Evolutionary conservation across 1,284 basidiomycete genomes (phyloP), one percentile per base, ranked within the genome.

Genomic region (Apiotrichum domesticum): DNA sequence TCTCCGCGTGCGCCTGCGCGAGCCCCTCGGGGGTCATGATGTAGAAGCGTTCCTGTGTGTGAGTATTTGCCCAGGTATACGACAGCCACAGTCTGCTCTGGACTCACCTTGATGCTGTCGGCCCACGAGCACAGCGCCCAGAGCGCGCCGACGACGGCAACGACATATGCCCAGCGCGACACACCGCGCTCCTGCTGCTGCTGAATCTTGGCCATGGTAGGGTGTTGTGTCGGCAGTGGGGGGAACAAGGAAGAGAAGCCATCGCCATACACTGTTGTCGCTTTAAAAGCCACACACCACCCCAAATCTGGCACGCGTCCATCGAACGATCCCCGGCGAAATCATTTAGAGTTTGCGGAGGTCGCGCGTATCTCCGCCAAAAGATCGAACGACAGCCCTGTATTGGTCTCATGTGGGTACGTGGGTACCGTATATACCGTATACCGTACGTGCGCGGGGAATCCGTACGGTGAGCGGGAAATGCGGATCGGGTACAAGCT

Each of bases 1-100:
- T 86, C n/a, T 82, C 80, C 64, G 84, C 80, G 13, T 87, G 82
- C 40, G 91, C 81, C 57, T 82, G 77, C 68, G 92, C 84, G 15
- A 92, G 76, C 46, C 77, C 77, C 6, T 73, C 73, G 2, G 85
- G 86, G 66, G 87, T 82, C 63, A 94, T 82, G 59, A 87, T 82
- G 76, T 90, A 92, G 82, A 80, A 84, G 35, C 76, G 77, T 57
- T 79, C 72, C 80, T 81, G 59, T 33, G 5, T 8, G 29, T 55
- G 40, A 58, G 50, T 33, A 11, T 21, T n/a, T 8, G 29, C 29
- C 6, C 21, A 11, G 34, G 37, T 33, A 47, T 13, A 37, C 3
- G 7, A 13, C 37, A 39, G 37, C 8, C 37, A 21, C 37, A 39
- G 37, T 39, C 37, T 39, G 37, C 8, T 39, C 10, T 46, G 7